A percentile compares a stretch with the other conserved stretches of the same genome.
These are phyloP conservation scores for Aspergillus fructus DNA, from an alignment of 2,329 filamentous ascomycete genomes.

Conservation along the genomic window DNA sequence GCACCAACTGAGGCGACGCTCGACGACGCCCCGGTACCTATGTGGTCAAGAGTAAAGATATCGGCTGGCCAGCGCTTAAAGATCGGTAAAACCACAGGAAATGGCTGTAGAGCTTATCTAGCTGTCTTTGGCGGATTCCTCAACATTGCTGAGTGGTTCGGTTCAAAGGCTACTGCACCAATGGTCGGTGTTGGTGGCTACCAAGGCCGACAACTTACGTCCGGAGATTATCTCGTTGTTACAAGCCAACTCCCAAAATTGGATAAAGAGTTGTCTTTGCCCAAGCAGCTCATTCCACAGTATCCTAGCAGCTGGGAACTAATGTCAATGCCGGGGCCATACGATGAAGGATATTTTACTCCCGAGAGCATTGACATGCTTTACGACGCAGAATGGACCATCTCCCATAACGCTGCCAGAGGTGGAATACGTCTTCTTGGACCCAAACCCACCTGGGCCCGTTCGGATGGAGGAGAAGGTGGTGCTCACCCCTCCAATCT, in stretches of 20 bases:
- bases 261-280: slow-evolving; percentile 38
- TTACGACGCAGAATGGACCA: slow-evolving; percentile 58
- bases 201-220: slow-evolving; percentile 56
- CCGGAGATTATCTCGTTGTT: slow-evolving; percentile 55
- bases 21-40: slow-evolving; percentile 50
- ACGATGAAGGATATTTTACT: slow-evolving; percentile 55
- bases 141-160: slow-evolving; percentile 57
- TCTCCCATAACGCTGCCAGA: slow-evolving; percentile 61
- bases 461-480: slow-evolving; percentile 61
- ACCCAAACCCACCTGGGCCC: slow-evolving; percentile 58
- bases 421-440: slow-evolving; percentile 62
- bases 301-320: slow-evolving; percentile 55
- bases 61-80: slow-evolving; percentile 53
- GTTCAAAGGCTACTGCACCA: slow-evolving; percentile 60
- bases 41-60: slow-evolving; percentile 57
- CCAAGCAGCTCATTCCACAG: slow-evolving; percentile 47
- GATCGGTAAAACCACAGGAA: slow-evolving; percentile 54
- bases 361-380: slow-evolving; percentile 57
- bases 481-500: slow-evolving; percentile 62
- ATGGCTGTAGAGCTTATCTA: slow-evolving; percentile 59
- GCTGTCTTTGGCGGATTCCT: slow-evolving; percentile 58
- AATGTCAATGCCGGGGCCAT: slow-evolving; percentile 56
- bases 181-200: slow-evolving; percentile 60
- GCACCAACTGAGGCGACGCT: slow-evolving; percentile 53
- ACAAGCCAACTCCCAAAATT: slow-evolving; percentile 37